Evolutionary conservation across 306 rosid genomes (phyloP), one percentile per base, ranked within the genome.

Genomic region (Cyclanthera cordifolia): DNA sequence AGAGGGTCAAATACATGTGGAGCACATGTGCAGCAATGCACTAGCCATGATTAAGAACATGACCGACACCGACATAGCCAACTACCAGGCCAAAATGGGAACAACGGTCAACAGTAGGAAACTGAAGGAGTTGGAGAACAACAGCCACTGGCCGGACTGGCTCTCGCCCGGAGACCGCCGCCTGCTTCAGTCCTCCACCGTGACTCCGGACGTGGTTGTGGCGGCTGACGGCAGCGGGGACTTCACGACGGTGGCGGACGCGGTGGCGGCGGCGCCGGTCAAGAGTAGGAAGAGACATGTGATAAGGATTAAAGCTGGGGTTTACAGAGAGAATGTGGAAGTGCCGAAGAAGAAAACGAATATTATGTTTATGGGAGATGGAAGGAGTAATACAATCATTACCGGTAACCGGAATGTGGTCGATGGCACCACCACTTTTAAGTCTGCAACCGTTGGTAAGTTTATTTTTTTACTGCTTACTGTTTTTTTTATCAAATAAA

Each of bases 211-310:
- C 6, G 89, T 82, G n/a, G 84, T 86, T 19, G 98, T 93, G 73
- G 98, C 98, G 0, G 92, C 90, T 0, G 96, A 93, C 30, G 96
- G 98, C 0, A 89, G 83, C 15, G 98, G 98, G 0, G 2, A 87
- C 23, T 87, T 74, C 47, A 76, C 28, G 81, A 93, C 98, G 28
- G 91, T 93, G 56, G 21, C 87, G 7, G 94, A 8, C 0, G 99
- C 99, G 0, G 96, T 93, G 69, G 88, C 81, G 1, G 89, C 93
- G 0, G 95, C 98, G 1, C 98, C 98, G 2, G 58, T 41, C 24
- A 77, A 80, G 70, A 76, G 96, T 49, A 84, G 69, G 0, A 87
- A 32, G 64, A 73, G 76, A 53, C 51, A 32, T 13, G 20, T 73
- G 2, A 73, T 73, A 0, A 60, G 56, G 14, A 63, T 73, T 9